These are phyloP conservation scores for Phytophthora capsici DNA, from an alignment of 352 stramenopile genomes.

Conservation along the genomic window DNA sequence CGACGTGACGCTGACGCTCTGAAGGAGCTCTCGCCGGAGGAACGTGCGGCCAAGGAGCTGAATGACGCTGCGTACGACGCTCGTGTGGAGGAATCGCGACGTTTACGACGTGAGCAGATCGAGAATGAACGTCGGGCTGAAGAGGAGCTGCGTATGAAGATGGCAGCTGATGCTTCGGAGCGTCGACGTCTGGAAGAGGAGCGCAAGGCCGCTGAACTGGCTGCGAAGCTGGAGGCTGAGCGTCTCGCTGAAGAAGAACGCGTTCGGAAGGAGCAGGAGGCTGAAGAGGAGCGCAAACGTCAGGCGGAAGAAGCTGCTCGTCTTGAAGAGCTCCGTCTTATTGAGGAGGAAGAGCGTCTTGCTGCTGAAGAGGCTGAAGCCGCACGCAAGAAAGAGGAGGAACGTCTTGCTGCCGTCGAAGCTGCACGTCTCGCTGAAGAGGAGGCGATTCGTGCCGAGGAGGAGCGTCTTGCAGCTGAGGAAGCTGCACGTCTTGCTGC, in stretches of 20 bases:
- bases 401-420: constrained; percentile 41
- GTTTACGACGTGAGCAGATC: constrained; percentile 79
- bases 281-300: constrained; percentile 28
- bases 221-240: constrained; percentile 40
- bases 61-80: constrained; percentile 76
- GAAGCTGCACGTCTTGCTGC: constrained; percentile 29
- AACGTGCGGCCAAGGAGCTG: constrained; percentile 54
- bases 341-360: constrained; percentile 46
- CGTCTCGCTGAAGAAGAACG: constrained; percentile 47
- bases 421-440: constrained; percentile 35
- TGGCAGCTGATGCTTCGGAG: constrained; percentile 53
- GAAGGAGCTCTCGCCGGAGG: constrained; percentile 67
- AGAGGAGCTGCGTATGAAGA: constrained; percentile 56
- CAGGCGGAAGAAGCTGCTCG: constrained; percentile 32
- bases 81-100: constrained; percentile 80
- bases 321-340: constrained; percentile 32
- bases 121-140: constrained; percentile 67
- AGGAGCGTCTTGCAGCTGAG: constrained; percentile 24
- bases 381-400: constrained; percentile 35
- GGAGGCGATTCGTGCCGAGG: constrained; percentile 35
- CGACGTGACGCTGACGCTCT: constrained; percentile 69
- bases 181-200: constrained; percentile 48
- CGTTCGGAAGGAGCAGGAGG: constrained; percentile 20
- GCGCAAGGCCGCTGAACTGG: constrained; percentile 39
- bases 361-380: constrained; percentile 39